Evolutionary conservation across 371 early-diverging fungal genomes (phyloP).

Genomic region (Mortierella sp.): DNA sequence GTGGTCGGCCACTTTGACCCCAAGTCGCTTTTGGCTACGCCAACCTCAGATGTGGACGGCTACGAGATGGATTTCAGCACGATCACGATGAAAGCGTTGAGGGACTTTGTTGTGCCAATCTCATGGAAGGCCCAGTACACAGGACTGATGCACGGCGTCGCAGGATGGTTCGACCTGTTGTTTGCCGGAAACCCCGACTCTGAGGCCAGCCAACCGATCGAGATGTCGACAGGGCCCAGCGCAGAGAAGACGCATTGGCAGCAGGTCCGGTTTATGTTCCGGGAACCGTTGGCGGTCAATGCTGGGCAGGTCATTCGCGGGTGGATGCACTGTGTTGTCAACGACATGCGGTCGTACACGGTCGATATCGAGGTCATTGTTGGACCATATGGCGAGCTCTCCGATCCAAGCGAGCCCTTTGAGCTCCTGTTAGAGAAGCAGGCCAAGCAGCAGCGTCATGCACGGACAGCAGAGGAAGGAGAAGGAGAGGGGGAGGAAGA

Average conservation of each 20-base stretch:
- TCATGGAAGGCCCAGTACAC: constrained; percentile 87
- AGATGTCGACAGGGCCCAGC: constrained; percentile 88
- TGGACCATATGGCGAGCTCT: constrained; percentile 44
- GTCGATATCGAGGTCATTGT: constrained; percentile 75
- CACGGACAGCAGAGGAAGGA: constrained; percentile 15
- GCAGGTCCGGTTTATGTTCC: constrained; percentile 94
- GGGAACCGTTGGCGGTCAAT: constrained; percentile 96
- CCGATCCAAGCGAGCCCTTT: constrained; percentile 48
- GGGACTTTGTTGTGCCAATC: constrained; percentile 90
- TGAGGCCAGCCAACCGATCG: constrained; percentile 53
- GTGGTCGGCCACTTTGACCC: constrained; percentile 97
- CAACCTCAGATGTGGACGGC: constrained; percentile 64
- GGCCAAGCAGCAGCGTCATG: constrained; percentile 17
- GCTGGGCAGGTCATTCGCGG: constrained; percentile 88
- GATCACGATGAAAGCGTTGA: constrained; percentile 79
- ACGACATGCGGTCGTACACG: constrained; percentile 93
- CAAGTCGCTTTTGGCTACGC: constrained; percentile 80
- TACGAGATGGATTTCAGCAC: constrained; percentile 88
- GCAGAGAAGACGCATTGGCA: constrained; percentile 98
- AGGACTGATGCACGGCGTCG: constrained; percentile 94
- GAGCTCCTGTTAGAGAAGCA: constrained; percentile 52
- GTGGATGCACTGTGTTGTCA: constrained; percentile 88
- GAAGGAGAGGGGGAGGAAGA: constrained; percentile 35
- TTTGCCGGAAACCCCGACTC: constrained; percentile 66
- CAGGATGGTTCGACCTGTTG: constrained; percentile 97